These are phyloP conservation scores for Xylariaceae sp. DNA, from an alignment of 2,329 filamentous ascomycete genomes.

Conservation along the genomic window DNA sequence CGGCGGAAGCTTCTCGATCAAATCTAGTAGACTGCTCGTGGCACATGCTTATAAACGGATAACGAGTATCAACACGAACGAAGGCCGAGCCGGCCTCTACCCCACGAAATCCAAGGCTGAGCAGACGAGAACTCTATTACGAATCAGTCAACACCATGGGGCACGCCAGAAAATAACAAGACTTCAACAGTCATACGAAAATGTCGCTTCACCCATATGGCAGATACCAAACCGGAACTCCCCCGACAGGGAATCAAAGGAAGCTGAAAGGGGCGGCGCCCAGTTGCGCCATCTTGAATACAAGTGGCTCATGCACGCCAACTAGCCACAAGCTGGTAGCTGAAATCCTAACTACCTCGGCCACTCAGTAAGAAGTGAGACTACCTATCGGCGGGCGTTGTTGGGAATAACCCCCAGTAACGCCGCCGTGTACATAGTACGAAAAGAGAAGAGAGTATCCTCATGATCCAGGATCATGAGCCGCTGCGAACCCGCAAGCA, in stretches of 20 bases:
- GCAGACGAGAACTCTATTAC: background rate
- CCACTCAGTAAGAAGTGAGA: background rate
- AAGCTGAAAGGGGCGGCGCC: background rate
- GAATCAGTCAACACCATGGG: background rate
- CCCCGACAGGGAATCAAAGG: background rate
- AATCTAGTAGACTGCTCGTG: constrained; percentile 38
- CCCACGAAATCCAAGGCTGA: too few species aligned
- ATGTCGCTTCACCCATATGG: background rate
- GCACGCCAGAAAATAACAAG: background rate
- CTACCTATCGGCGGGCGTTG: background rate
- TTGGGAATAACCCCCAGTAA: background rate
- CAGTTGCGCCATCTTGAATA: background rate
- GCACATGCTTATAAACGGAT: background rate
- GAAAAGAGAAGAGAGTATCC: background rate
- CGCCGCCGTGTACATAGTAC: background rate
- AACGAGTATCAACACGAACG: background rate
- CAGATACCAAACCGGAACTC: background rate
- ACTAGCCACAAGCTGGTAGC: background rate
- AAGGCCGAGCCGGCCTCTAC: background rate
- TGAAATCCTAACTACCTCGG: background rate
- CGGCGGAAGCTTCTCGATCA: constrained; percentile 80
- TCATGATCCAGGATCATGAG: background rate
- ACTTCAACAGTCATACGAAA: background rate
- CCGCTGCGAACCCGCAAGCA: too few species aligned
- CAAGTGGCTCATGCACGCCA: background rate